Conservation (phyloP, 2,329 filamentous ascomycete species). For the Phoma sp. region DNA sequence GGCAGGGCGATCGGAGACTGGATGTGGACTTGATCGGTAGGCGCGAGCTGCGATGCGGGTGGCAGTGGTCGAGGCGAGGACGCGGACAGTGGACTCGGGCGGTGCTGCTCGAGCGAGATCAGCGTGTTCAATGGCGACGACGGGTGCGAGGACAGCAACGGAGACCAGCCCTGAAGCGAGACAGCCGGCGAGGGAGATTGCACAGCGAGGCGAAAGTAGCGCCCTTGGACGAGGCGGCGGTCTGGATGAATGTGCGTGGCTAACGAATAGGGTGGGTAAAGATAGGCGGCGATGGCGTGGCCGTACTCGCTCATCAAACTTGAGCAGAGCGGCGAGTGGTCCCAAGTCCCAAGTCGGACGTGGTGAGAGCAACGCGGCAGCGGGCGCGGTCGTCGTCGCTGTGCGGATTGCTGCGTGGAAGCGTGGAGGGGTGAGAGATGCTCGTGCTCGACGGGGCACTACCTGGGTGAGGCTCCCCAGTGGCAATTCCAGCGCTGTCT, state of each 20-base stretch:
- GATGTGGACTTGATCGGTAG: conserved; percentile 36
- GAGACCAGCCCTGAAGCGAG: conserved; percentile 3
- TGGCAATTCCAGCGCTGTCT: conserved; percentile 6
- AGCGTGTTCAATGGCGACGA: conserved; percentile 19
- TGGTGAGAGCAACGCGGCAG: conserved; percentile 3
- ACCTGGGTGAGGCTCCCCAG: conserved; percentile 2
- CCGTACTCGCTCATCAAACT: conserved; percentile 36
- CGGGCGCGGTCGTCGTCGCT: conserved; percentile 7
- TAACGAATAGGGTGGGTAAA: conserved; percentile 28
- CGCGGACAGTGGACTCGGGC: conserved; percentile 14
- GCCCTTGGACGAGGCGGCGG: conserved; percentile 18
- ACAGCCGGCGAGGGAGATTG: conserved; percentile 2
- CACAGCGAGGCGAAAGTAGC: conserved; percentile 9
- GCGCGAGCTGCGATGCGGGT: conserved; percentile 38
- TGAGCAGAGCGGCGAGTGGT: background rate
- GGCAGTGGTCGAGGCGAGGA: conserved; percentile 32
- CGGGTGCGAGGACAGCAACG: conserved; percentile 12
- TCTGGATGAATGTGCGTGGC: conserved; percentile 24
- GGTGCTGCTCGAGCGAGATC: conserved; percentile 20
- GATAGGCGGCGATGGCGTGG: conserved; percentile 31
- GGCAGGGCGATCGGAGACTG: conserved; percentile 24
- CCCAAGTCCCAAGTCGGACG: background rate
- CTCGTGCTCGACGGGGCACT: conserved; percentile 7
- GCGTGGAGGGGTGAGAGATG: conserved; percentile 20
- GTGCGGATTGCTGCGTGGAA: conserved; percentile 11